Evolutionary conservation across 257 asterid species (phyloP), one percentile per base, ranked within the genome.

Genomic region (Agastache rugosa): DNA sequence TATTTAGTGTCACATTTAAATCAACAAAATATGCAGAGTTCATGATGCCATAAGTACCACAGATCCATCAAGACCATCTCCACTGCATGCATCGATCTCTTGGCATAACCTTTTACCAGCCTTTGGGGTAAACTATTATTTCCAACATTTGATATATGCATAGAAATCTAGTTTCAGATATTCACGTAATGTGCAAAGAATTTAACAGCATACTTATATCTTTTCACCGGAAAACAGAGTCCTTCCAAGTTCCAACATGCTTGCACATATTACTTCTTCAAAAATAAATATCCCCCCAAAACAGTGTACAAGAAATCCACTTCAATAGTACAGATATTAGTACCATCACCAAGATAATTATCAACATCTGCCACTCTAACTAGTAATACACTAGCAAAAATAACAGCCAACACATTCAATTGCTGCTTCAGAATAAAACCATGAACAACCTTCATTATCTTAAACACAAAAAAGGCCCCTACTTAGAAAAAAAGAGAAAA

Each of bases 401-500:
- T 22, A 39, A 69, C 54, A 54, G 31, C 74, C 12, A 66, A 50
- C 51, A 53, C 44, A 16, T 63, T 53, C 11, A 54, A 23, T 45
- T 53, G 62, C 20, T 11, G 35, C 61, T 48, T 22, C 35, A 31
- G 54, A 61, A 48, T 1, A 42, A 59, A 72, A 55, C 72, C 68
- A 63, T 42, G 45, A 47, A 11, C 61, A 39, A 55, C n/a, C 42
- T 44, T 34, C 54, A 69, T 29, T 27, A 41, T 65, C 19, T 35
- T 35, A 8, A 51, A 56, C 59, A 55, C 20, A 55, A 69, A 63
- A 63, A 56, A 72, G 27, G 50, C 48, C 12, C 27, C 50, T 54
- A 34, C 54, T 50, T 35, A 74, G 10, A 12, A 63, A 61, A 51
- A 45, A 72, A 58, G 66, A 72, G 42, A 55, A 71, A 71, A 74